A percentile compares a stretch with the other conserved stretches of the same genome.
phyloP scores from a whole-genome alignment of 2,329 filamentous ascomycete species.

The Clonostachys chloroleuca region DNA sequence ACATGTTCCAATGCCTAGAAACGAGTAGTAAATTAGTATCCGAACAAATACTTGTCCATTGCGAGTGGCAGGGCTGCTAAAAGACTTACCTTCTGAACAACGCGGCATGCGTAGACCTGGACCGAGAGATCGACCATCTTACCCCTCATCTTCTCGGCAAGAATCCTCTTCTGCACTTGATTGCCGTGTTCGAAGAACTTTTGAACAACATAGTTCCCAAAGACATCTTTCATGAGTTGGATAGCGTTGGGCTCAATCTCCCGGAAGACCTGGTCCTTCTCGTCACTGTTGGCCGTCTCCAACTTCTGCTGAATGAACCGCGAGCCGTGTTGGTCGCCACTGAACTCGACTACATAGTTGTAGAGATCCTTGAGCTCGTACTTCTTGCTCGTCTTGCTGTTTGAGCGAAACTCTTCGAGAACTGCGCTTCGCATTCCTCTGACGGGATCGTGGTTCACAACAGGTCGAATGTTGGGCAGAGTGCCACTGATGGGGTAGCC shows the following conservation, averaged over 20 bases:
- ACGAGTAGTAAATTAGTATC: conserved; percentile 11
- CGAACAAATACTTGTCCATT: background rate
- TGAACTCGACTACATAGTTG: conserved; percentile 85
- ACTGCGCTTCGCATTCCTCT: conserved; percentile 65
- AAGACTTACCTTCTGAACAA: conserved; percentile 78
- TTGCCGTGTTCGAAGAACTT: conserved; percentile 97
- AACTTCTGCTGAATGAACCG: conserved; percentile 94
- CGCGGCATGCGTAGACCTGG: conserved; percentile 91
- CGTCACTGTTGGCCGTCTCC: conserved; percentile 88
- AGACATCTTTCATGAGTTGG: conserved; percentile 92
- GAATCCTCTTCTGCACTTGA: conserved; percentile 83
- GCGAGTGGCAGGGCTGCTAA: too few relatives aligned
- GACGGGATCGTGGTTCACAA: conserved; percentile 53
- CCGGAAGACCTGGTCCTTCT: conserved; percentile 85
- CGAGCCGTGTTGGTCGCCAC: conserved; percentile 92
- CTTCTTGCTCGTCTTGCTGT: conserved; percentile 65
- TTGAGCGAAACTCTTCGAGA: conserved; percentile 75
- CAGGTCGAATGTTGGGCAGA: conserved; percentile 23
- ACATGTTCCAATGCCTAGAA: conserved; percentile 81
- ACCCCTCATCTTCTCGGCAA: conserved; percentile 84
- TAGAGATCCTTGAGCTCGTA: conserved; percentile 90
- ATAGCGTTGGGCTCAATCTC: conserved; percentile 83
- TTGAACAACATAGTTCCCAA: conserved; percentile 97
- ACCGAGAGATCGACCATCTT: conserved; percentile 75
- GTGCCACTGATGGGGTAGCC: conserved; percentile 15